A percentile compares a stretch with the other conserved stretches of the same genome.
phyloP scores from a whole-genome alignment of 148 eudicot genomes.

The Arbutus unedo region DNA sequence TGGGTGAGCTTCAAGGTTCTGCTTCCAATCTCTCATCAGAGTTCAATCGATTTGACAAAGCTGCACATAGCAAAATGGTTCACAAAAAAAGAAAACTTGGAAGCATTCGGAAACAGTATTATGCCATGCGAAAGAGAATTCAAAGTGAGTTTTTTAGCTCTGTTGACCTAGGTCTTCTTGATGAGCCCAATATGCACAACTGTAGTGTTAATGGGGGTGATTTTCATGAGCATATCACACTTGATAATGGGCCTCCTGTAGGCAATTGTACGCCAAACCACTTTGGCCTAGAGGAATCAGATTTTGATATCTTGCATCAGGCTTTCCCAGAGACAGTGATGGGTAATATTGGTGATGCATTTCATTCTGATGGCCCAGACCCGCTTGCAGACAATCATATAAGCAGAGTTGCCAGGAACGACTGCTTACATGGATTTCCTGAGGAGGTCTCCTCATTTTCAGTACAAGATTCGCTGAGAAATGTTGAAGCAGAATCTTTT shows the following conservation, averaged over 20 bases:
- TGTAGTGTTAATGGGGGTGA: slow-evolving; percentile 36
- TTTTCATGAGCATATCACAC: slow-evolving; percentile 28
- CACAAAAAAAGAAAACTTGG: slow-evolving; percentile 55
- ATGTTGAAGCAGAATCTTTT: slow-evolving; percentile 26
- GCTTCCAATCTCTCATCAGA: slow-evolving; percentile 37
- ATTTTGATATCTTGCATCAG: slow-evolving; percentile 33
- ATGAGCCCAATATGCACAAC: slow-evolving; percentile 40
- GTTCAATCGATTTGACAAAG: slow-evolving; percentile 38
- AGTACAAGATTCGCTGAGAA: slow-evolving; percentile 17
- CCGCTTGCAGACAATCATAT: slow-evolving; percentile 29
- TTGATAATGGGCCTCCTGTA: slow-evolving; percentile 26
- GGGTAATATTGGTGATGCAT: slow-evolving; percentile 25
- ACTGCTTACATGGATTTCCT: slow-evolving; percentile 21
- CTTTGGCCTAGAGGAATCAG: slow-evolving; percentile 40
- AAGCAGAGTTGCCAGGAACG: slow-evolving; percentile 14
- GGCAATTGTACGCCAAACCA: slow-evolving; percentile 36
- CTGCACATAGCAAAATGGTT: slow-evolving; percentile 33
- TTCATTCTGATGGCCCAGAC: slow-evolving; percentile 27
- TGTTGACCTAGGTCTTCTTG: slow-evolving; percentile 47
- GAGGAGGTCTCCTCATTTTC: slow-evolving; percentile 19
- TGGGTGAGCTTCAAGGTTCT: slow-evolving; percentile 62
- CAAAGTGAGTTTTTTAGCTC: slow-evolving; percentile 53
- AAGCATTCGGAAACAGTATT: slow-evolving; percentile 65
- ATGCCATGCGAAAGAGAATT: slow-evolving; percentile 69
- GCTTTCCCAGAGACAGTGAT: slow-evolving; percentile 38